Conservation (phyloP, 768 basidiomycete species). For the Hydnum rufescens region DNA sequence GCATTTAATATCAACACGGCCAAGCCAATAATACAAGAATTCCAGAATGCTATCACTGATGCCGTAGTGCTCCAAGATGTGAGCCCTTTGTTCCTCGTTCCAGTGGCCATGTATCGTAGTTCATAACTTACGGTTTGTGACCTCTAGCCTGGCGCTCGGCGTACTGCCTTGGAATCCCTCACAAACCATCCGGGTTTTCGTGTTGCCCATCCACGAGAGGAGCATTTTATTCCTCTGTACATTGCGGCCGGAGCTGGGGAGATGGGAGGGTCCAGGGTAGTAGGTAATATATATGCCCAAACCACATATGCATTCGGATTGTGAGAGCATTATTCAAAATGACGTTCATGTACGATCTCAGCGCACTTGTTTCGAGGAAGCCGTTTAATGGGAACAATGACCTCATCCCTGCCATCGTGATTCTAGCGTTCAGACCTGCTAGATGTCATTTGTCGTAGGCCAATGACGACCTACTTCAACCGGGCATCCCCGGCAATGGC, state of each 20-base stretch:
- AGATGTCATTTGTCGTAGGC: too few species aligned
- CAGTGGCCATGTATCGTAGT: not conserved
- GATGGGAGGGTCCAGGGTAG: constrained; percentile 25
- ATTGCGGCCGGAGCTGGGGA: constrained; percentile 57
- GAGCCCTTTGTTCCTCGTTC: constrained; percentile 1
- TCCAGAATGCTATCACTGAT: constrained; percentile 37
- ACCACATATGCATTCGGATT: not conserved
- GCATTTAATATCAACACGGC: constrained; percentile 31
- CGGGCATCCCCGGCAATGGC: too few species aligned
- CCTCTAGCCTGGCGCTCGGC: constrained; percentile 19
- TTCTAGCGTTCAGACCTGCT: too few species aligned
- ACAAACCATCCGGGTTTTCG: constrained; percentile 42
- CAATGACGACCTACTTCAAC: too few species aligned
- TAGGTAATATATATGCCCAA: constrained; percentile 18
- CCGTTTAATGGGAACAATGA: too few species aligned
- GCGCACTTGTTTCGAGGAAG: too few species aligned
- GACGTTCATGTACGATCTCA: too few species aligned
- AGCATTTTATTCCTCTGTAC: constrained; percentile 68
- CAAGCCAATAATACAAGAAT: constrained; percentile 29
- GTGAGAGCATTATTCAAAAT: too few species aligned
- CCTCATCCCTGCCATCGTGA: too few species aligned
- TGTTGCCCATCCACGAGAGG: constrained; percentile 50
- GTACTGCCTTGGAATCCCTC: constrained; percentile 34
- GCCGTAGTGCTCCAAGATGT: constrained; percentile 22
- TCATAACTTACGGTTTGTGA: not conserved